Evolutionary conservation across 257 asterid species (phyloP), one percentile per base, ranked within the genome.

Genomic region (Avicennia marina): DNA sequence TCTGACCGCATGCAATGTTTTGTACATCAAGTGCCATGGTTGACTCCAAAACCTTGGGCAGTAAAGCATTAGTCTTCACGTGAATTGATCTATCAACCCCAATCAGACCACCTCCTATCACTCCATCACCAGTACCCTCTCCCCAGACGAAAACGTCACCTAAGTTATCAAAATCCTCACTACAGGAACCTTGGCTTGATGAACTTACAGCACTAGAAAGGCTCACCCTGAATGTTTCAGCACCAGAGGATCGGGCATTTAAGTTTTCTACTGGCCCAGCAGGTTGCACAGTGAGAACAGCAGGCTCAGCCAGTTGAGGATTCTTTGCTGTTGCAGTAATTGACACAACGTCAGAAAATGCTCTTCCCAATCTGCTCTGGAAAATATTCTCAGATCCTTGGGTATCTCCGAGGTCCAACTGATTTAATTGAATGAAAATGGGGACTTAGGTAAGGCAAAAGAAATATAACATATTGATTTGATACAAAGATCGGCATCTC

Each of bases 61-160:
- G 56, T 17, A 77, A 73, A 27, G 88, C 81, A 17, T 87, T 80
- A 4, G 34, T 54, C 63, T 70, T 78, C 40, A 56, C 33, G 38
- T 60, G 54, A 49, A 73, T 25, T 9, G 75, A 58, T 32, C 54
- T 36, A 38, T 66, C 69, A 27, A 55, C 60, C 60, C 68, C 66
- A 48, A 27, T 61, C 43, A 42, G 53, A 40, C 95, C 94, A 44
- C 95, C 90, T 48, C 93, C 89, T 58, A 84, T 54, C 11, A 79
- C 64, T 46, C 95, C 94, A 20, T 76, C 70, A 11, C 89, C 87
- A 27, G 76, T 64, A 53, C 86, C 84, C 72, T 90, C 94, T 17
- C 98, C 98, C 91, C 94, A 90, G 50, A 87, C 80, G 81, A 74
- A 87, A 72, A 87, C 87, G 66, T 90, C 98, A 11, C 95, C 96